A percentile compares a stretch with the other conserved stretches of the same genome.
These are phyloP conservation scores for Flaveria sonorensis DNA, from an alignment of 129 eudicot species.

Conservation along the genomic window DNA sequence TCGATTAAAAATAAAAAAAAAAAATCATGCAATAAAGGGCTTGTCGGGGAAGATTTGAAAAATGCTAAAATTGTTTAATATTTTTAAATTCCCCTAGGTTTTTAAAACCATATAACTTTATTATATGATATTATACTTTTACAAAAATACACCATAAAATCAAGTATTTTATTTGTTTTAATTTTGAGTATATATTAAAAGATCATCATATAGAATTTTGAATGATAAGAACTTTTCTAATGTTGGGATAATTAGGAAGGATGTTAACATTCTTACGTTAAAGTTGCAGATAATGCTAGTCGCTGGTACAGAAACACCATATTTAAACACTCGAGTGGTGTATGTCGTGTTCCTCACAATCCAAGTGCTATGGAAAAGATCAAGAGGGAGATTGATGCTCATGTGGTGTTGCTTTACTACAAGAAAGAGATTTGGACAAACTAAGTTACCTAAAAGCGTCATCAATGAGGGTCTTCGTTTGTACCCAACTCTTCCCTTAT, in stretches of 20 bases:
- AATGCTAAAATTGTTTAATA: no score
- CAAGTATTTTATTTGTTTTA: no score
- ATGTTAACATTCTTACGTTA: background rate
- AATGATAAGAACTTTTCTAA: no score
- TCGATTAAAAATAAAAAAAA: no score
- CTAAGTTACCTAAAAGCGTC: background rate
- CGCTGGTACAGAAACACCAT: constrained; percentile 19
- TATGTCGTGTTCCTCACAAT: constrained; percentile 34
- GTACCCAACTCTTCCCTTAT: background rate
- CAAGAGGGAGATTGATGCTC: background rate
- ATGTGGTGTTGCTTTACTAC: background rate
- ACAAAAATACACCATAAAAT: no score
- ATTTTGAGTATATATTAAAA: no score
- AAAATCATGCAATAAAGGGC: no score
- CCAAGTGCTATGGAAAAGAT: constrained; percentile 26
- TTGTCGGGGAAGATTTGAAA: no score
- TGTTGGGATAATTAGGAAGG: background rate
- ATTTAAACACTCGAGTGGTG: constrained; percentile 38
- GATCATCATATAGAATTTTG: background rate
- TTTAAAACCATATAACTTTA: no score
- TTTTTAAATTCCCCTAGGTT: no score
- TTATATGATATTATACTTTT: no score
- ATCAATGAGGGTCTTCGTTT: background rate
- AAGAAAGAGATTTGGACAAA: background rate
- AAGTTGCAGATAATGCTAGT: background rate